Evolutionary conservation across 2,329 filamentous ascomycete species (phyloP), one percentile per base, ranked within the genome.

Genomic region (Monosporascus sp.): DNA sequence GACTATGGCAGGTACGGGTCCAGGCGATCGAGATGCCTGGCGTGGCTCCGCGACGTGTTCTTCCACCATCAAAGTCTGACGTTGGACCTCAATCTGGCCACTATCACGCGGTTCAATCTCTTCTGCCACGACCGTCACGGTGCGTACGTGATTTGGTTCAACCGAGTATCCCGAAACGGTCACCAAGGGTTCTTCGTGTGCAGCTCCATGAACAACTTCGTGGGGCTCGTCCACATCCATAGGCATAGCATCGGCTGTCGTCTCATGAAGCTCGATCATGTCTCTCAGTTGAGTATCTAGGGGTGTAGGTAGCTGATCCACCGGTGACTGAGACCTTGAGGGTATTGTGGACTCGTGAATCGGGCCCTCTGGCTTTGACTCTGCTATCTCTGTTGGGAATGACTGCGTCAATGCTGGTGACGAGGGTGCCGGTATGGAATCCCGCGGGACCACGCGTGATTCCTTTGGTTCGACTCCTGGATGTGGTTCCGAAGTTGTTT

Each of bases 381-480:
- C 52, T 25, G 45, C 27, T 17, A 43, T 27, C 8, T 47, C 56
- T n/a, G 59, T 55, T 48, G 24, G 55, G 43, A 61, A 60, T 35
- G 60, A 60, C 25, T 61, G 62, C 17, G 61, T 63, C 25, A 56
- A 44, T n/a, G 62, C 60, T 38, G 64, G 60, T 27, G 63, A 65
- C 14, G 60, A 59, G 14, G 58, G 56, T 7, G 45, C 41, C 44
- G 43, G 24, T 9, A 37, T 31, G 48, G 48, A 45, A 18, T 22
- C 45, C 25, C 15, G 43, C 37, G 45, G 44, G 9, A 51, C n/a
- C 22, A 55, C 52, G 9, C 52, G 49, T 18, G 62, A 48, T n/a
- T 60, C 60, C 9, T 73, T 67, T 45, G 71, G 68, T 35, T 77
- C 75, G 2, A 72, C 75, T 52, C 78, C 74, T 0, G 76, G 77